Percentiles rank a stretch among this genome's conserved stretches.
Evolutionary conservation across 192 early-diverging fungal species (phyloP).

Genomic region (Rhizophagus sp.): DNA sequence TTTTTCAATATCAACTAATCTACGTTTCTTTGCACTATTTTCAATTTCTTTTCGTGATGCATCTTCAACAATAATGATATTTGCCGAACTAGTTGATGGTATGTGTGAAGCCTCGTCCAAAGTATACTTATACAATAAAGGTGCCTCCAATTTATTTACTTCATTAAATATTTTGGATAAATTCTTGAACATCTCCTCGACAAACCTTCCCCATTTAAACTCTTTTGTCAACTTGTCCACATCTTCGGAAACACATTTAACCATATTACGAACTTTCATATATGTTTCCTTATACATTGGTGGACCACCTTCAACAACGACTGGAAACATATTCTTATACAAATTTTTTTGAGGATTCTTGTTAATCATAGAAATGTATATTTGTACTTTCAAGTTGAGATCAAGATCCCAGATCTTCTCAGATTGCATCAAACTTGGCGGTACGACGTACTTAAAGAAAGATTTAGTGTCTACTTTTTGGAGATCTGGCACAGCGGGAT

Average conservation of each 20-base stretch:
- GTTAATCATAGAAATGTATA: neutral
- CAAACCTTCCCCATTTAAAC: neutral
- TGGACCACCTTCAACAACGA: neutral
- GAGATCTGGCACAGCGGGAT: neutral
- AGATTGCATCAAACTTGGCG: neutral
- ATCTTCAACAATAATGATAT: neutral
- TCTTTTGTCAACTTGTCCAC: neutral
- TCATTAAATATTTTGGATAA: neutral
- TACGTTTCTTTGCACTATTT: neutral
- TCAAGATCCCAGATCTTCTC: neutral
- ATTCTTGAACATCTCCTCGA: neutral
- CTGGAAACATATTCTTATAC: neutral
- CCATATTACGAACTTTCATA: neutral
- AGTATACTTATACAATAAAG: neutral
- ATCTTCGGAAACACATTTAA: neutral
- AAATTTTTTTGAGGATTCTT: neutral
- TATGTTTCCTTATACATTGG: neutral
- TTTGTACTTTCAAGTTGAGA: neutral
- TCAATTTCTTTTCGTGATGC: neutral
- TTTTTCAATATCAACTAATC: too few relatives aligned
- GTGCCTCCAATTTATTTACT: neutral
- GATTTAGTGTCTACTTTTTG: neutral
- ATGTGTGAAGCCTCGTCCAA: neutral
- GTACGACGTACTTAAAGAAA: neutral
- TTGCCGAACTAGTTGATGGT: neutral